These are phyloP conservation scores for Fusarium nurragi DNA, from an alignment of 2,329 filamentous ascomycete genomes.

Conservation along the genomic window DNA sequence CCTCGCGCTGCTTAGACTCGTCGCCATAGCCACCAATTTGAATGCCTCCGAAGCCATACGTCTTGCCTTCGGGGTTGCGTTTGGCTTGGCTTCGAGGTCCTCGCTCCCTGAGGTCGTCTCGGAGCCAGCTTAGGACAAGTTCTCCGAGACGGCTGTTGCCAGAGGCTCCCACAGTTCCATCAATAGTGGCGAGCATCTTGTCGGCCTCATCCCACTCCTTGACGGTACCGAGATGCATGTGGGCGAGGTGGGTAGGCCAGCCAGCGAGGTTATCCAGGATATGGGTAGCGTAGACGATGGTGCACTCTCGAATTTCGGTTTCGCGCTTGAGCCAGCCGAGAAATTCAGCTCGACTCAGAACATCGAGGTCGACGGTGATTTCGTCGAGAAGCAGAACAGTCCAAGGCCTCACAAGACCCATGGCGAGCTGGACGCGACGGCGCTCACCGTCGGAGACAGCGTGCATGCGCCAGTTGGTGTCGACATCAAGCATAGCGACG, in stretches of 20 bases:
- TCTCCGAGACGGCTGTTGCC: constrained; percentile 89
- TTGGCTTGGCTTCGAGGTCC: constrained; percentile 75
- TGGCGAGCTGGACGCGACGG: constrained; percentile 90
- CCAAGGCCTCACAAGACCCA: constrained; percentile 95
- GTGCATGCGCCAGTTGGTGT: constrained; percentile 93
- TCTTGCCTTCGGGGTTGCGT: constrained; percentile 69
- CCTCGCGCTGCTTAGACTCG: constrained; percentile 56
- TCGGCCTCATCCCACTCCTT: constrained; percentile 85
- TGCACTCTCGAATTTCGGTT: constrained; percentile 83
- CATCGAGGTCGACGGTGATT: constrained; percentile 95
- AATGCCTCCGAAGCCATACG: constrained; percentile 63
- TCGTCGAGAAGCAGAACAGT: constrained; percentile 90
- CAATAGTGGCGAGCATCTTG: constrained; percentile 68
- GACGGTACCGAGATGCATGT: constrained; percentile 90
- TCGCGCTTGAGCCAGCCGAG: constrained; percentile 86
- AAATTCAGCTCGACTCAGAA: constrained; percentile 86
- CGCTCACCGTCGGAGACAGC: constrained; percentile 93
- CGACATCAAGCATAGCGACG: constrained; percentile 88
- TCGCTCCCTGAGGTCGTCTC: constrained; percentile 78
- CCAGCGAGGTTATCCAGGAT: constrained; percentile 93
- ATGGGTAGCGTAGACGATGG: constrained; percentile 97
- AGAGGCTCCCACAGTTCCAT: constrained; percentile 48
- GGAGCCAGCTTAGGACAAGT: constrained; percentile 87
- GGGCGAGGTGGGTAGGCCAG: constrained; percentile 95
- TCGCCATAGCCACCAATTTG: constrained; percentile 66